Base-by-base conservation (phyloP, 1,139 yeast genomes). In the Candida sojae region DNA sequence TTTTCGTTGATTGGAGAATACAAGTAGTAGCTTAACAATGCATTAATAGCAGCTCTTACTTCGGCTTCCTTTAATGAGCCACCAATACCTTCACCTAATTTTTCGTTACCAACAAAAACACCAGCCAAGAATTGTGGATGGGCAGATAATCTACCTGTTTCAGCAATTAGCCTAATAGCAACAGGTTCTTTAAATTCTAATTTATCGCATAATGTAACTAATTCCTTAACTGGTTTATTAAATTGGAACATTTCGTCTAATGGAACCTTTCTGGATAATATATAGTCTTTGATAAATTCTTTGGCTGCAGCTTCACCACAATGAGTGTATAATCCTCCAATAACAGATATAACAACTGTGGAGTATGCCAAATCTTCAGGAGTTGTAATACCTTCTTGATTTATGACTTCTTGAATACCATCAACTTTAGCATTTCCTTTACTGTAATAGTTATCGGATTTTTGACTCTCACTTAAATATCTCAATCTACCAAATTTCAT, bases 31-130 rank as follows among this genome's bases (percentile, higher is more conserved):
- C 89, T 82, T 79, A 91, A 84, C 64, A 93, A 81, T 29, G 98
- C 93, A 67, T 88, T 88, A 43, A 91, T 95, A 44, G 91, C 89
- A 30, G 97, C 95, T 66, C 97, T 83, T 34, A 91, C 88, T 67
- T 91, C 88, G 40, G 98, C 97, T 70, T 93, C 99, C 56, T 80
- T 82, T 58, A 93, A 74, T 41, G 96, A 88, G n/a, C 95, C 77
- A 43, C 98, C 99, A 60, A 88, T 91, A 41, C 97, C 97, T 70
- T 93, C 98, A 46, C 98, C 97, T 49, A 93, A 75, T 68, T 90
- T 86, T 53, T 84, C 83, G 23, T 77, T 76, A 33, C 97, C 98
- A 49, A 86, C 78, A 67, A 91, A 93, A 1, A 90, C 96, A 46
- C 97, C 98, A 33, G 93, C 96, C 13, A 92, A 88, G 60, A 82